A percentile compares a stretch with the other conserved stretches of the same genome.
phyloP scores from a whole-genome alignment of 2,329 filamentous ascomycete genomes.

The Stromatinia cepivora region DNA sequence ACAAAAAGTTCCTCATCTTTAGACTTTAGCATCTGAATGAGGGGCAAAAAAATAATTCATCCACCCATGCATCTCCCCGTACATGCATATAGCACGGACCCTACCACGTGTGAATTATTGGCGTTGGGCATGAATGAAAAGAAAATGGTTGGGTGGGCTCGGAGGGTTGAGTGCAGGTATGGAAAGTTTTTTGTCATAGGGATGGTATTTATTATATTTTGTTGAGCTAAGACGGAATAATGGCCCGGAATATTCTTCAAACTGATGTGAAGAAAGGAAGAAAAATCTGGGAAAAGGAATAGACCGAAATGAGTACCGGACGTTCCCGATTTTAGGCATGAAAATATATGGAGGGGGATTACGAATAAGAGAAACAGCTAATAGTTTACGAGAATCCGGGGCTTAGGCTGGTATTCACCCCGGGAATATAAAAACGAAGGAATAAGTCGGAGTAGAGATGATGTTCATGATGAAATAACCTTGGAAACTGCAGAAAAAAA shows the following conservation, averaged over 20 bases:
- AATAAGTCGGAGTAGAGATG: background rate
- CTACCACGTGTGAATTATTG: conserved; percentile 5
- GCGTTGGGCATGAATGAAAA: conserved; percentile 4
- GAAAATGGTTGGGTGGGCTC: background rate
- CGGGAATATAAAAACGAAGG: conserved; percentile 1
- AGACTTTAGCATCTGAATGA: conserved; percentile 1
- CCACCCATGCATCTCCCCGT: conserved; percentile 1
- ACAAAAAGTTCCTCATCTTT: background rate
- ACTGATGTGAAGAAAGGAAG: background rate
- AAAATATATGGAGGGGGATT: conserved; percentile 9
- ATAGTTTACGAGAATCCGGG: background rate
- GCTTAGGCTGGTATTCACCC: background rate
- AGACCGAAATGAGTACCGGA: background rate
- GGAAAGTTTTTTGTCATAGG: background rate
- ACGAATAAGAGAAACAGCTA: background rate
- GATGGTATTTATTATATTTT: background rate
- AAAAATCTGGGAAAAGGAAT: background rate
- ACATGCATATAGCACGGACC: conserved; percentile 12
- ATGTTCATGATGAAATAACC: background rate
- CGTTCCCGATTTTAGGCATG: conserved; percentile 16
- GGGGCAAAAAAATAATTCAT: background rate
- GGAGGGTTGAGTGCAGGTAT: background rate
- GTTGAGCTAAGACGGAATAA: background rate
- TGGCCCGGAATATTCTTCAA: background rate
- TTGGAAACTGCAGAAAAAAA: background rate